Evolutionary conservation across 805 yeast genomes (phyloP).

Genomic region (Candida stauntonica): DNA sequence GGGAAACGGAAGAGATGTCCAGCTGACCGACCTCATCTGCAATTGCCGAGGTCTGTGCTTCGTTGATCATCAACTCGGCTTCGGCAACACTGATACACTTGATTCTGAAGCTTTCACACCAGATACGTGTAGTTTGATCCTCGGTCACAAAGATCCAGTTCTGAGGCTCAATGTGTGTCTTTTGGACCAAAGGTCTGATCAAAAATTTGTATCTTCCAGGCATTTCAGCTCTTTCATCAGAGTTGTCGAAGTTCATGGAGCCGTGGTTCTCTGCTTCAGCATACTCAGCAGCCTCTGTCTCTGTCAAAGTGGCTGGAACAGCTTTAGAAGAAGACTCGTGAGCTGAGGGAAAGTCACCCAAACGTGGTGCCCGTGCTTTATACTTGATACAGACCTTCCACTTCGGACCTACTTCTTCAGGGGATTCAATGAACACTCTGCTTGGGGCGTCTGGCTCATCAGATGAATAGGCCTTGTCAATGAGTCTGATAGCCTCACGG

Average conservation of each 20-base stretch:
- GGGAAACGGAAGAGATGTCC: no score
- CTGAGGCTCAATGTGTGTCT: constrained; percentile 35
- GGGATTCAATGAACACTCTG: constrained; percentile 34
- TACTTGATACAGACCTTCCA: constrained; percentile 47
- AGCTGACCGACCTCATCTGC: no score
- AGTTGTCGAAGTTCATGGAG: no score
- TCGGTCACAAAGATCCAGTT: constrained; percentile 63
- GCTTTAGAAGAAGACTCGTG: constrained; percentile 2
- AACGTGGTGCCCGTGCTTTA: constrained; percentile 41
- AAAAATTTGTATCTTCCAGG: constrained; percentile 52
- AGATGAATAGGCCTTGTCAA: constrained; percentile 38
- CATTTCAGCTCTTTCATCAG: constrained; percentile 32
- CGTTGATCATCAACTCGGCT: constrained; percentile 34
- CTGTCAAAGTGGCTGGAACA: constrained; percentile 8
- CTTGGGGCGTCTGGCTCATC: constrained; percentile 18
- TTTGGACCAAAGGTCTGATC: constrained; percentile 55
- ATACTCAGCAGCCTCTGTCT: constrained; percentile 9
- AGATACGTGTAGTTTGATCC: constrained; percentile 46
- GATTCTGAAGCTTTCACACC: constrained; percentile 54
- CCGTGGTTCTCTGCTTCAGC: no score
- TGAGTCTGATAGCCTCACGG: constrained; percentile 56
- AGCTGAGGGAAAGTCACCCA: constrained; percentile 39
- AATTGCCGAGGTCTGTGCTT: constrained; percentile 2
- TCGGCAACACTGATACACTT: constrained; percentile 47
- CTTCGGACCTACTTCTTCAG: constrained; percentile 42